Evolutionary conservation across 2,329 filamentous ascomycete species (phyloP).

Genomic region (Zalaria sp.): DNA sequence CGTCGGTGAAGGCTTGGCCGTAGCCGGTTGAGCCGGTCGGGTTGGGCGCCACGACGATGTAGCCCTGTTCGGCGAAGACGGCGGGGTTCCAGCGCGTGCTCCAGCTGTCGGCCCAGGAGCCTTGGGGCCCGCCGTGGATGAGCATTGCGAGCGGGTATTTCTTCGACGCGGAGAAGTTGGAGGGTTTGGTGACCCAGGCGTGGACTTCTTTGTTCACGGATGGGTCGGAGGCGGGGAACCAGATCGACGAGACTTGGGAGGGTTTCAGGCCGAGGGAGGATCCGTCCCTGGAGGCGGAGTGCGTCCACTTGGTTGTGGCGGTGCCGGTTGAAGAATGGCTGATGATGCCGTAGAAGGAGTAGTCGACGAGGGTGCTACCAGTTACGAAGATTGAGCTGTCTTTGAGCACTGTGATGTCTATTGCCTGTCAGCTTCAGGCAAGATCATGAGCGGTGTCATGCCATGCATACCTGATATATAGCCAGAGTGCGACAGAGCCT

Average conservation of each 20-base stretch:
- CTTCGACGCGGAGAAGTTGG: conserved; percentile 50
- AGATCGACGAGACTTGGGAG: conserved; percentile 52
- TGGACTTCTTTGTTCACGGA: conserved; percentile 45
- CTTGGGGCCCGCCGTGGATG: conserved; percentile 74
- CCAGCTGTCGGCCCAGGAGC: conserved; percentile 63
- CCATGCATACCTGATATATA: conserved; percentile 25
- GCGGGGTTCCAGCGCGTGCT: conserved; percentile 76
- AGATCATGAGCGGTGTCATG: too few species aligned
- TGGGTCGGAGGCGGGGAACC: conserved; percentile 48
- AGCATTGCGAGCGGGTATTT: conserved; percentile 69
- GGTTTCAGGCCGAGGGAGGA: conserved; percentile 51
- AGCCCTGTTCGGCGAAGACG: conserved; percentile 76
- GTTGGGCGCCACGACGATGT: conserved; percentile 69
- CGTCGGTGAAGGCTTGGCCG: conserved; percentile 62
- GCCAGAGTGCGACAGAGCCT: conserved; percentile 37
- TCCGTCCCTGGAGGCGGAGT: conserved; percentile 50
- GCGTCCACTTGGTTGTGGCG: conserved; percentile 14
- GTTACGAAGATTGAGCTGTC: conserved; percentile 46
- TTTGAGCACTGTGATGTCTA: conserved; percentile 37
- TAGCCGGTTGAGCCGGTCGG: conserved; percentile 75
- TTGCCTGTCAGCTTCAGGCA: too few species aligned
- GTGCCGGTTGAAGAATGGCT: conserved; percentile 28
- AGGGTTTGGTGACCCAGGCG: conserved; percentile 51
- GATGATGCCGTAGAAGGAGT: conserved; percentile 51
- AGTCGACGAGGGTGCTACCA: conserved; percentile 57